phyloP scores from a whole-genome alignment of 2,329 filamentous ascomycete genomes.

The Pyrenophora seminiperda region DNA sequence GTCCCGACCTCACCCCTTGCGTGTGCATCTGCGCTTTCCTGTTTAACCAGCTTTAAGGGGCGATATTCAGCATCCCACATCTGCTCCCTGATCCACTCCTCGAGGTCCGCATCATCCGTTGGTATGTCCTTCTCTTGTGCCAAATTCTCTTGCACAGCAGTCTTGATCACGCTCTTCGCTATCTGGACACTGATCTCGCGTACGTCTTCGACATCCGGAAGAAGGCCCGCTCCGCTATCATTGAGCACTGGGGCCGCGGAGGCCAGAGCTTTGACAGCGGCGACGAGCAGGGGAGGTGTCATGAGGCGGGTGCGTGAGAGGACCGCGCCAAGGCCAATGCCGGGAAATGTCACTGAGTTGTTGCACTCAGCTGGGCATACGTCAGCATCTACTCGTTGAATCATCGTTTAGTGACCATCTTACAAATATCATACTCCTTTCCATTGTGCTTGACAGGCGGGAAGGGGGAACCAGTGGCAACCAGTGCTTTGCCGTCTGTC shows the following conservation, averaged over 20 bases:
- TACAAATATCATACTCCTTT: conserved; percentile 60
- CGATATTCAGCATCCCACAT: conserved; percentile 80
- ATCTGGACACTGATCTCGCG: conserved; percentile 78
- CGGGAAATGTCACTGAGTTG: conserved; percentile 84
- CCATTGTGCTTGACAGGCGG: conserved; percentile 68
- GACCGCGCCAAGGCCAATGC: conserved; percentile 80
- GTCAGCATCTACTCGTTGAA: conserved; percentile 9
- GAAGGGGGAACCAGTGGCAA: conserved; percentile 85
- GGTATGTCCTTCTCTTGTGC: conserved; percentile 71
- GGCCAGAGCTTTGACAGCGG: conserved; percentile 75
- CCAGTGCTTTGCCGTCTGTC: conserved; percentile 77
- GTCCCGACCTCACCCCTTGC: conserved; percentile 64
- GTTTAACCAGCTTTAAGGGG: conserved; percentile 62
- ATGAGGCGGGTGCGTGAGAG: conserved; percentile 70
- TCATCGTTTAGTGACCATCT: conserved; percentile 20
- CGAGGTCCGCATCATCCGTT: conserved; percentile 58
- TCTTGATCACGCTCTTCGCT: conserved; percentile 73
- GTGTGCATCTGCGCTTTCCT: conserved; percentile 58
- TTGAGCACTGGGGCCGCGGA: conserved; percentile 71
- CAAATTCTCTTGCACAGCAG: conserved; percentile 71
- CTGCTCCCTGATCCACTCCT: conserved; percentile 75
- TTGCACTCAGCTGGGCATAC: conserved; percentile 76
- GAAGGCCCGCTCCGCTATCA: conserved; percentile 65
- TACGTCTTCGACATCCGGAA: conserved; percentile 78
- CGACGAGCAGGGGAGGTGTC: conserved; percentile 80